These are phyloP conservation scores for Anthracocystis setariae DNA, from an alignment of 1,284 basidiomycete species.

Conservation along the genomic window DNA sequence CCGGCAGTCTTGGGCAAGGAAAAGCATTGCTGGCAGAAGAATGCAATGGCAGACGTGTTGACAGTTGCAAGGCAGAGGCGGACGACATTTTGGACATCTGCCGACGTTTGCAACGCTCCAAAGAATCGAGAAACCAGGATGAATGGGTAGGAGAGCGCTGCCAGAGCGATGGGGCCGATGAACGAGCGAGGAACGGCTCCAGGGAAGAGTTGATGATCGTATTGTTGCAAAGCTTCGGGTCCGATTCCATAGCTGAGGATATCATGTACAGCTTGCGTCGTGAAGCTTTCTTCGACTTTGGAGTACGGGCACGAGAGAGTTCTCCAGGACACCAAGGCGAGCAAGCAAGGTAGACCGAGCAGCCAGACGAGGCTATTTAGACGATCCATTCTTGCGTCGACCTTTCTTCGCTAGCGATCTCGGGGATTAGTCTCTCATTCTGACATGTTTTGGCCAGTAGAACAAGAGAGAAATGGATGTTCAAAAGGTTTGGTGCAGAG, in stretches of 20 bases:
- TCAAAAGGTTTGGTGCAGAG: background rate
- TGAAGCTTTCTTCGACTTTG: slow-evolving; percentile 98
- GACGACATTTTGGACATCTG: slow-evolving; percentile 75
- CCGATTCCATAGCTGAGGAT: slow-evolving; percentile 79
- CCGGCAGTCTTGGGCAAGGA: slow-evolving; percentile 29
- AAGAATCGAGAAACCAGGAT: slow-evolving; percentile 65
- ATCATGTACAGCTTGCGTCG: slow-evolving; percentile 90
- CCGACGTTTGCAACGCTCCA: slow-evolving; percentile 72
- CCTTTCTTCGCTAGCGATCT: background rate
- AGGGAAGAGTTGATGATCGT: slow-evolving; percentile 88
- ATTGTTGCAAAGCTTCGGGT: slow-evolving; percentile 71
- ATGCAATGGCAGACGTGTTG: slow-evolving; percentile 76
- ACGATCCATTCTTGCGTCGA: slow-evolving; percentile 10
- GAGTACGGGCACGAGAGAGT: slow-evolving; percentile 75
- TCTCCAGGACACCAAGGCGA: slow-evolving; percentile 22
- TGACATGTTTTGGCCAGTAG: background rate
- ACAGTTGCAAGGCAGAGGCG: slow-evolving; percentile 78
- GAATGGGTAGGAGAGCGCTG: slow-evolving; percentile 57
- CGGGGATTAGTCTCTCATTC: background rate
- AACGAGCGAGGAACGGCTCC: slow-evolving; percentile 91
- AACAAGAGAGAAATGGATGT: background rate
- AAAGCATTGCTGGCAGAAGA: slow-evolving; percentile 75
- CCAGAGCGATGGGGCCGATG: slow-evolving; percentile 73
- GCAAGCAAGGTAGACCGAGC: slow-evolving; percentile 20
- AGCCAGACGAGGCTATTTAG: slow-evolving; percentile 16